These are phyloP conservation scores for Actinomortierella ambigua DNA, from an alignment of 371 early-diverging fungal genomes.

Conservation along the genomic window DNA sequence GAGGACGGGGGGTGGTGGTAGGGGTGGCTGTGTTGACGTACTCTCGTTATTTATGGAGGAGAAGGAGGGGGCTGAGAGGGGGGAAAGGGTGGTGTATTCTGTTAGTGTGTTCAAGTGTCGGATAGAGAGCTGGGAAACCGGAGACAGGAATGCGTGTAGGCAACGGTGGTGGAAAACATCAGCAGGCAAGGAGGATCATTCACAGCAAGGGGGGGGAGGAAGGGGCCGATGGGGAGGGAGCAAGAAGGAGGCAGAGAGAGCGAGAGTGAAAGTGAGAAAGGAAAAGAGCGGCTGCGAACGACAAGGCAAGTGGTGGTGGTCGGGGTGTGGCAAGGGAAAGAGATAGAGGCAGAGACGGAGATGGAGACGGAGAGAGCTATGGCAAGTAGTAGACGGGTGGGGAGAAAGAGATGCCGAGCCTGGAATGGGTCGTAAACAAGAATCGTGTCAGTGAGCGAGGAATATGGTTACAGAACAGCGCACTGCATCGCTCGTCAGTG, in stretches of 20 bases:
- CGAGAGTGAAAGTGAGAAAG: neutral
- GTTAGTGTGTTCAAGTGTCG: neutral
- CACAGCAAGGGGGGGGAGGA: neutral
- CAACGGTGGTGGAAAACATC: neutral
- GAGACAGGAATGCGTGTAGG: slow-evolving; percentile 1
- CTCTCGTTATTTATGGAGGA: too few species aligned
- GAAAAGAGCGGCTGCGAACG: neutral
- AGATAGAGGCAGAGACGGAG: neutral
- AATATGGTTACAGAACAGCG: too few species aligned
- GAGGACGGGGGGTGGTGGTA: neutral
- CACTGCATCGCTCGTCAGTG: neutral
- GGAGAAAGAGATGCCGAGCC: neutral
- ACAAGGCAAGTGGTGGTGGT: neutral
- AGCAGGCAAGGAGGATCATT: neutral
- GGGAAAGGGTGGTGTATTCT: neutral
- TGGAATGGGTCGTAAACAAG: neutral
- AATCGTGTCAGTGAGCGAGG: neutral
- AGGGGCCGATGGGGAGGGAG: neutral
- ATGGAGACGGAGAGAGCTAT: neutral
- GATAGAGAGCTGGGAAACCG: neutral
- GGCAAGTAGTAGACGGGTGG: neutral
- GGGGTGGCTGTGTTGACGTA: neutral
- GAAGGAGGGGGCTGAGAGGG: neutral
- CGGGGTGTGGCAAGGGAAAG: neutral
- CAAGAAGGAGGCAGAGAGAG: neutral